These are phyloP conservation scores for Sarocladium kiliense DNA, from an alignment of 2,329 filamentous ascomycete genomes.

Conservation along the genomic window DNA sequence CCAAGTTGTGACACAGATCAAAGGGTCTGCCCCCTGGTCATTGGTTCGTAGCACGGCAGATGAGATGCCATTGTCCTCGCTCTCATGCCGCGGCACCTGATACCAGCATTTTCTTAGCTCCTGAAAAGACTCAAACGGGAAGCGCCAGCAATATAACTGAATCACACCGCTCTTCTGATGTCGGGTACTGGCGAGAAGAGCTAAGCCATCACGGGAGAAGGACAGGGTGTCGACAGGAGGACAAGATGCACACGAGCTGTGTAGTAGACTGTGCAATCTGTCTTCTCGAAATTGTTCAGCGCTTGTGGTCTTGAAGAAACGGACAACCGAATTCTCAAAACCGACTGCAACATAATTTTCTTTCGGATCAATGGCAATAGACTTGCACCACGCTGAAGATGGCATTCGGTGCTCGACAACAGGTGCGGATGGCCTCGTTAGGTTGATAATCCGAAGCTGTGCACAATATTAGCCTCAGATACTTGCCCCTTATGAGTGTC, in stretches of 20 bases:
- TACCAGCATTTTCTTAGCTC: slow-evolving; percentile 31
- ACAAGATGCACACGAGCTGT: slow-evolving; percentile 28
- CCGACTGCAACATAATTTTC: slow-evolving; percentile 35
- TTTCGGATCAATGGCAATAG: slow-evolving; percentile 31
- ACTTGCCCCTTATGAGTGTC: too few species aligned
- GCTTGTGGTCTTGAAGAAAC: slow-evolving; percentile 31
- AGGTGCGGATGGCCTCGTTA: slow-evolving; percentile 23
- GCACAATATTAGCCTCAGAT: too few species aligned
- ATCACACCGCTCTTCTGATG: slow-evolving; percentile 27
- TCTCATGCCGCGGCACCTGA: slow-evolving; percentile 32
- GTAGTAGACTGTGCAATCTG: slow-evolving; percentile 26
- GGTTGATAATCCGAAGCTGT: slow-evolving; percentile 32
- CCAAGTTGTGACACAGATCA: slow-evolving; percentile 35
- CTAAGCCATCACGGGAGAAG: slow-evolving; percentile 33
- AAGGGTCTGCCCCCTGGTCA: slow-evolving; percentile 25
- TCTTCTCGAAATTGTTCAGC: slow-evolving; percentile 30
- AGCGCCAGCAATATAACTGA: slow-evolving; percentile 31
- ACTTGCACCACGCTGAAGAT: slow-evolving; percentile 31
- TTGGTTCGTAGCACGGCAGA: slow-evolving; percentile 27
- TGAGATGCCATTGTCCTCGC: slow-evolving; percentile 34
- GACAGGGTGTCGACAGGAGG: slow-evolving; percentile 33
- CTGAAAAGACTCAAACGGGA: slow-evolving; percentile 29
- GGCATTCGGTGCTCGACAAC: slow-evolving; percentile 33
- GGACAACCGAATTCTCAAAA: slow-evolving; percentile 32
- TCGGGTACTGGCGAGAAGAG: slow-evolving; percentile 32